Conservation (phyloP, 192 early-diverging fungal genomes). For the Chytriomyces confervae region DNA sequence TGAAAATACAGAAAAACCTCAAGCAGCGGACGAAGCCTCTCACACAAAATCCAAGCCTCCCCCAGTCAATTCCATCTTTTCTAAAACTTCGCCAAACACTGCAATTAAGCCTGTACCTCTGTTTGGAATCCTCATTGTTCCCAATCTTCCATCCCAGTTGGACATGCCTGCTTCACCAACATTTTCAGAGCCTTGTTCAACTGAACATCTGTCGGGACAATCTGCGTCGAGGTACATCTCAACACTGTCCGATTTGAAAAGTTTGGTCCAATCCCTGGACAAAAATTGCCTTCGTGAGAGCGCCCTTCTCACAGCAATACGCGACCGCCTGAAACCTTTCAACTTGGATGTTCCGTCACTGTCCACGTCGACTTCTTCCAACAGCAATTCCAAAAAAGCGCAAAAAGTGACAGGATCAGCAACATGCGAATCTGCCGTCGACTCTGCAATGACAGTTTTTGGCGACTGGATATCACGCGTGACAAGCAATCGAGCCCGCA, state of each 20-base stretch:
- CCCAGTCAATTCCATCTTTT: not conserved
- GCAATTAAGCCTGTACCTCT: not conserved
- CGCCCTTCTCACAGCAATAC: not conserved
- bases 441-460: not conserved
- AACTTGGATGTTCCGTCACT: conserved; percentile 5
- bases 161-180: no score
- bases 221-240: not conserved
- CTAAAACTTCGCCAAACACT: not conserved
- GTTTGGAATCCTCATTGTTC: not conserved
- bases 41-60: not conserved
- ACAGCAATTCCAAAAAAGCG: not conserved
- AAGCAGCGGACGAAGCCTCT: not conserved
- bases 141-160: no score
- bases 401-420: not conserved
- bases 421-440: not conserved
- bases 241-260: not conserved
- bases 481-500: not conserved
- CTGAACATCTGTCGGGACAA: no score
- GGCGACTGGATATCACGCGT: not conserved
- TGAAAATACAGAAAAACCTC: not conserved
- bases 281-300: conserved; percentile 4
- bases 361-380: not conserved
- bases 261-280: not conserved
- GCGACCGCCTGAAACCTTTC: conserved; percentile 16
- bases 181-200: no score